These are phyloP conservation scores for Capsicum rhomboideum DNA, from an alignment of 257 asterid species.

Conservation along the genomic window DNA sequence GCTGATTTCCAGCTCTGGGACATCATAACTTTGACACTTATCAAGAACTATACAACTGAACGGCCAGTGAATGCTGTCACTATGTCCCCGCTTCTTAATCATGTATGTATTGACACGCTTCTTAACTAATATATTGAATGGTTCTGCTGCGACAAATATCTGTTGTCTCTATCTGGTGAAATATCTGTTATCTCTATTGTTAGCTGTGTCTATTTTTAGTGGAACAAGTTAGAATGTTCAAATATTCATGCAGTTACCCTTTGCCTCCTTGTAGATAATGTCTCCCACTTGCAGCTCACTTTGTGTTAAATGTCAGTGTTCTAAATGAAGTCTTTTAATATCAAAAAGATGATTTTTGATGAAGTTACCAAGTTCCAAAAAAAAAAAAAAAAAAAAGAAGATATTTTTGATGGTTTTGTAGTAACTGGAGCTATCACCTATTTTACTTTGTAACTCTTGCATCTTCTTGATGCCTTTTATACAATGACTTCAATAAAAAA, in stretches of 20 bases:
- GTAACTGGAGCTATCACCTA: no score
- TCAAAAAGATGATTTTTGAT: no score
- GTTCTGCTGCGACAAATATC: background rate
- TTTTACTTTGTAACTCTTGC: no score
- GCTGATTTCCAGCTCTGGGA: constrained; percentile 78
- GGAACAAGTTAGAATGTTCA: background rate
- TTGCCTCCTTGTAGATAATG: background rate
- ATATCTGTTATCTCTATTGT: background rate
- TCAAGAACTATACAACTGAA: constrained; percentile 72
- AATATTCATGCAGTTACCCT: background rate
- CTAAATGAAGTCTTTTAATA: background rate
- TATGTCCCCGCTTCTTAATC: constrained; percentile 88
- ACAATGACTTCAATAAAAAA: no score
- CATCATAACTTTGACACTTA: constrained; percentile 55
- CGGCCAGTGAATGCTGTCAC: constrained; percentile 90
- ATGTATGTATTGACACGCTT: constrained; percentile 41
- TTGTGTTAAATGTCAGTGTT: background rate
- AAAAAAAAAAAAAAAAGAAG: no score
- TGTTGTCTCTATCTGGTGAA: background rate
- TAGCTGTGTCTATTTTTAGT: background rate
- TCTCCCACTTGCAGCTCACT: background rate
- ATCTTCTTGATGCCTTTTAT: no score
- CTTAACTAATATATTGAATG: background rate
- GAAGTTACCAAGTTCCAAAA: no score
- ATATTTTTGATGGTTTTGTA: background rate